Evolutionary conservation across 2,329 filamentous ascomycete species (phyloP).

Genomic region (Cladophialophora carrionii): DNA sequence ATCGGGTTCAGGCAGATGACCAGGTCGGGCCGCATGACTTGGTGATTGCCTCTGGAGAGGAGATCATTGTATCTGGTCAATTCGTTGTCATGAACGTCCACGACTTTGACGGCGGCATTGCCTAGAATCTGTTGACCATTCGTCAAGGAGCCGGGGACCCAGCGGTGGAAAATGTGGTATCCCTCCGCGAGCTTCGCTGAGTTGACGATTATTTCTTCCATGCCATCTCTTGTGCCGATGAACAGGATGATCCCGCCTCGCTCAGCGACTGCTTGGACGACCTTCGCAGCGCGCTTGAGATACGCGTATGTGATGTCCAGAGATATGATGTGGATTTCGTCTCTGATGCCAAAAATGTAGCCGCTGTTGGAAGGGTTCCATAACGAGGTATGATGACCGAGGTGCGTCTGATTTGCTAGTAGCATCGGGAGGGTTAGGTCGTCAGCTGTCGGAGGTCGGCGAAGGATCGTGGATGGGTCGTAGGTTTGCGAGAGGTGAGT

Average conservation of each 20-base stretch:
- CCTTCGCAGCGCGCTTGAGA: conserved; percentile 86
- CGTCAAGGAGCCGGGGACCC: conserved; percentile 89
- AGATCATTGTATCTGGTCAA: conserved; percentile 62
- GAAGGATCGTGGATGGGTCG: conserved; percentile 47
- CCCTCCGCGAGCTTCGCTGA: conserved; percentile 76
- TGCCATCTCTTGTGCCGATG: conserved; percentile 81
- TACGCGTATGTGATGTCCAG: conserved; percentile 87
- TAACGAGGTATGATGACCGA: conserved; percentile 85
- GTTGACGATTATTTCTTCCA: conserved; percentile 76
- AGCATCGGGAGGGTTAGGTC: conserved; percentile 90
- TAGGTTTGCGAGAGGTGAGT: conserved; percentile 32
- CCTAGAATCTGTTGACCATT: conserved; percentile 90
- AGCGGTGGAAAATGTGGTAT: conserved; percentile 89
- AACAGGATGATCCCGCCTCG: conserved; percentile 85
- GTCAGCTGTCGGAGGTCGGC: conserved; percentile 72
- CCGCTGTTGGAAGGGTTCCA: conserved; percentile 95
- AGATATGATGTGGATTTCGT: conserved; percentile 89
- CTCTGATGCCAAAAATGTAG: conserved; percentile 89
- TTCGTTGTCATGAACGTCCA: conserved; percentile 73
- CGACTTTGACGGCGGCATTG: conserved; percentile 69
- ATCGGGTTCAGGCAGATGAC: conserved; percentile 90
- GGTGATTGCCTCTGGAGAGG: conserved; percentile 63
- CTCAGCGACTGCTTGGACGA: conserved; percentile 84
- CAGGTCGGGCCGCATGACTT: conserved; percentile 79
- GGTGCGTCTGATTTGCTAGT: conserved; percentile 81